phyloP scores from a whole-genome alignment of 2,329 filamentous ascomycete species.

The Sclerotinia sclerotiorum region DNA sequence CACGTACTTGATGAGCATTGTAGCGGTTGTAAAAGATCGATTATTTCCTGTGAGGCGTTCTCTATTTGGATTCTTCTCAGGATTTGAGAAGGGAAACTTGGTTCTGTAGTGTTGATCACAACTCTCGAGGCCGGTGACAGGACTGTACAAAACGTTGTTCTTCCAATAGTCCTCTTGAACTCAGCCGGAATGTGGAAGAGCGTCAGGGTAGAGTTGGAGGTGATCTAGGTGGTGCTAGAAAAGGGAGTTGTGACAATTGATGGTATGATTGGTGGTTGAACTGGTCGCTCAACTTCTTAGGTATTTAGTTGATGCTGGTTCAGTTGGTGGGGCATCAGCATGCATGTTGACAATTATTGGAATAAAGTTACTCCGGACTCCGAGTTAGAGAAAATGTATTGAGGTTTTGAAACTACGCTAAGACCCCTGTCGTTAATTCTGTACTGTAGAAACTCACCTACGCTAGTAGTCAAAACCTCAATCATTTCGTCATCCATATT shows the following conservation, averaged over 20 bases:
- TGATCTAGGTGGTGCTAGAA: not conserved
- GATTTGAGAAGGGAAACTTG: not conserved
- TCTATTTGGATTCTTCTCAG: not conserved
- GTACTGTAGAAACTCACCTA: too few relatives aligned
- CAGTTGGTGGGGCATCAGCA: too few relatives aligned
- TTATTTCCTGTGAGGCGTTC: not conserved
- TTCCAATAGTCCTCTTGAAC: not conserved
- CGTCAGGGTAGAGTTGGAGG: not conserved
- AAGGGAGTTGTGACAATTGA: not conserved
- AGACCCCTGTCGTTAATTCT: not conserved
- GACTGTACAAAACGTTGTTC: not conserved
- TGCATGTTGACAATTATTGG: too few relatives aligned
- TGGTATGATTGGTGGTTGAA: not conserved
- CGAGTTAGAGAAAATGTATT: not conserved
- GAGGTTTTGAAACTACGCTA: not conserved
- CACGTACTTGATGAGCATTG: constrained; percentile 17
- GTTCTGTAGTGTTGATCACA: not conserved
- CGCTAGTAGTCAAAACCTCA: not conserved
- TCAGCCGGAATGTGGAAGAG: not conserved
- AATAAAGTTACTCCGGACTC: not conserved
- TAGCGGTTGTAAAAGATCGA: not conserved
- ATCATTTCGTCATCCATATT: not conserved
- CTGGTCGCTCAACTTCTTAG: too few relatives aligned
- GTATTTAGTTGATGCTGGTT: too few relatives aligned
- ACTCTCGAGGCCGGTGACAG: not conserved